Evolutionary conservation across 140 eudicot species (phyloP), one percentile per base, ranked within the genome.

Genomic region (Bidens hawaiensis): DNA sequence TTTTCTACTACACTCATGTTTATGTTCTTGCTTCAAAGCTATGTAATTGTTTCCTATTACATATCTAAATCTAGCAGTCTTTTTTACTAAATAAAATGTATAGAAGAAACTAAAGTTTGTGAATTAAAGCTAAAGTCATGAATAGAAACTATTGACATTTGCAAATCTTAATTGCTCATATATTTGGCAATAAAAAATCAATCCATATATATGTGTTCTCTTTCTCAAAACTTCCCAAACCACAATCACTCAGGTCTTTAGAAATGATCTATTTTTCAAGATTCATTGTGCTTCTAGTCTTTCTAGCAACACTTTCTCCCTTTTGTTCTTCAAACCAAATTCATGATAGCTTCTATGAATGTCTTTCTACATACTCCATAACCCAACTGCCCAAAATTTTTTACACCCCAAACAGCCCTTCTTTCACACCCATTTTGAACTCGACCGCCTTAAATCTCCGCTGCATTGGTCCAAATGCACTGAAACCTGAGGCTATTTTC

Each of bases 401-500:
- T 41, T 72, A 40, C 77, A 63, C 60, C 3, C 65, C 41, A 0
- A 28, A 23, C 21, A 33, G 53, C 58, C 19, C 77, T 21, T 19
- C 16, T 7, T 72, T 52, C 51, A 12, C 15, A 4, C 7, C 47
- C 14, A 16, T 55, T 23, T 66, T 72, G 17, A 19, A 42, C 9
- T 52, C 77, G 1, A n/a, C 49, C 6, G 65, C 77, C 14, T 31
- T 40, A 28, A 72, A 72, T 23, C 71, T 62, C 31, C 61, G 58
- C 26, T 57, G 47, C 2, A 19, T 25, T 2, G 18, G 26, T 2
- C n/a, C 40, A 0, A 57, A 49, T 6, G 68, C 75, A 0, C n/a
- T n/a, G 10, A 65, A 75, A 62, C 80, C 81, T 2, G 25, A 26
- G 9, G 19, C 50, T 28, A 78, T 78, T 9, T 42, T 68, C 60